Conservation (phyloP, 1,284 basidiomycete species). For the Marasmius sp. region DNA sequence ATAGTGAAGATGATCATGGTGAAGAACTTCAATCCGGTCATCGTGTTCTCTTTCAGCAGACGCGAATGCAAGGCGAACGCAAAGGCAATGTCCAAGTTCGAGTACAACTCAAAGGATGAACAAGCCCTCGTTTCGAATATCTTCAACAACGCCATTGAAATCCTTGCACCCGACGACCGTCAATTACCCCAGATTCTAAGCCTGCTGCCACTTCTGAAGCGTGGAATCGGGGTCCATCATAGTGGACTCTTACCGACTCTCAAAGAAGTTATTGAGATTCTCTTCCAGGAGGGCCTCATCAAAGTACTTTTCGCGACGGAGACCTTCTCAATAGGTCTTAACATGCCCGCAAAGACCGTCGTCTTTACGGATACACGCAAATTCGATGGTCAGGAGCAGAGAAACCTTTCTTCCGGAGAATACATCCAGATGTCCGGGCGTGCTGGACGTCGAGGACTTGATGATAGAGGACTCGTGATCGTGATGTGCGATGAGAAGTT, state of each 20-base stretch:
- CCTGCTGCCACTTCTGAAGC: conserved; percentile 89
- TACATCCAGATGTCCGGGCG: conserved; percentile 99
- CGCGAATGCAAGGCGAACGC: conserved; percentile 69
- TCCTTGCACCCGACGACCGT: conserved; percentile 85
- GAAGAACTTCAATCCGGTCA: conserved; percentile 98
- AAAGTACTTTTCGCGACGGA: conserved; percentile 99
- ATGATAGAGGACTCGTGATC: conserved; percentile 99
- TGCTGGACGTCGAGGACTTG: conserved; percentile 94
- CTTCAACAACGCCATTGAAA: conserved; percentile 94
- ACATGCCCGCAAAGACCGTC: conserved; percentile 99
- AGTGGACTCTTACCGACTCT: conserved; percentile 96
- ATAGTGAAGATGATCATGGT: conserved; percentile 99
- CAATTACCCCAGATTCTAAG: conserved; percentile 94
- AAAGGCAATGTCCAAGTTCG: conserved; percentile 94
- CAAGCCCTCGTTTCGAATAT: conserved; percentile 87
- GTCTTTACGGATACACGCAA: conserved; percentile 96
- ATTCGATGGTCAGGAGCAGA: conserved; percentile 94
- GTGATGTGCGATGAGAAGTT: conserved; percentile 99
- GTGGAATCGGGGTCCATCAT: conserved; percentile 98
- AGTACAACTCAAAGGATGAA: conserved; percentile 95
- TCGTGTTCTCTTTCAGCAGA: conserved; percentile 98
- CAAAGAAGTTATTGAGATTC: conserved; percentile 98
- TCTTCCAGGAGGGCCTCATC: conserved; percentile 99
- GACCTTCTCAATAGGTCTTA: conserved; percentile 98
- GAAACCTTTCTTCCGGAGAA: conserved; percentile 88